Evolutionary conservation across 192 early-diverging fungal species (phyloP).

Genomic region (Umbelopsis vinacea): DNA sequence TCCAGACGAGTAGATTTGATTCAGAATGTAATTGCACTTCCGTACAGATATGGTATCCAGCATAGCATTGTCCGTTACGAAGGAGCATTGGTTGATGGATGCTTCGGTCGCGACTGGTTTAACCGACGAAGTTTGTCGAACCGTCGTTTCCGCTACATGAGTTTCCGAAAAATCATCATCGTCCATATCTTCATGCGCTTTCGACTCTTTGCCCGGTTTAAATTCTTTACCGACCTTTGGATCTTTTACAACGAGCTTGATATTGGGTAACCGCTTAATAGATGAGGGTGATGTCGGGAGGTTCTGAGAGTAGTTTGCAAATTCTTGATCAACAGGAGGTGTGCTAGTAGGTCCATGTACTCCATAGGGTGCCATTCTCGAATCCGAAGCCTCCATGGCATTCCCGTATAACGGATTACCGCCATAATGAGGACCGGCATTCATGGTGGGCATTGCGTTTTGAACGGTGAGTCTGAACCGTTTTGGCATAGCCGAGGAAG

Average conservation of each 20-base stretch:
- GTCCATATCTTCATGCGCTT: background rate
- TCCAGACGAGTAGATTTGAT: slow-evolving; percentile 37
- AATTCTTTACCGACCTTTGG: background rate
- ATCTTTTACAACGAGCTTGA: background rate
- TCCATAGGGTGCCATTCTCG: background rate
- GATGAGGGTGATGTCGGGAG: background rate
- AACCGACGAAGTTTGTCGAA: slow-evolving; percentile 3
- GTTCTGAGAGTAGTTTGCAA: background rate
- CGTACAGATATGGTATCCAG: slow-evolving; percentile 9
- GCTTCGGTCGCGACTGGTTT: background rate
- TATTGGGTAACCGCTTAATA: background rate
- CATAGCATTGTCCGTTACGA: slow-evolving; percentile 10
- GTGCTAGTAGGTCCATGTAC: background rate
- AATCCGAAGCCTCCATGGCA: background rate
- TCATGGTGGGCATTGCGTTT: background rate
- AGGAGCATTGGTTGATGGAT: slow-evolving; percentile 3
- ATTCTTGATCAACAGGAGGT: background rate
- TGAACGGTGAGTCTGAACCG: background rate
- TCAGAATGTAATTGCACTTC: slow-evolving; percentile 29
- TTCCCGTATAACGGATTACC: background rate
- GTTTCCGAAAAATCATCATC: slow-evolving; percentile 10
- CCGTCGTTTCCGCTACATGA: slow-evolving; percentile 6
- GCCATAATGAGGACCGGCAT: background rate
- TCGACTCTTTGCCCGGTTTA: too few species aligned
- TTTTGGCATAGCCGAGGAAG: background rate